Percentiles rank a stretch among this genome's conserved stretches.
These are phyloP conservation scores for Dothistroma septosporum DNA, from an alignment of 2,329 filamentous ascomycete genomes.

Conservation along the genomic window DNA sequence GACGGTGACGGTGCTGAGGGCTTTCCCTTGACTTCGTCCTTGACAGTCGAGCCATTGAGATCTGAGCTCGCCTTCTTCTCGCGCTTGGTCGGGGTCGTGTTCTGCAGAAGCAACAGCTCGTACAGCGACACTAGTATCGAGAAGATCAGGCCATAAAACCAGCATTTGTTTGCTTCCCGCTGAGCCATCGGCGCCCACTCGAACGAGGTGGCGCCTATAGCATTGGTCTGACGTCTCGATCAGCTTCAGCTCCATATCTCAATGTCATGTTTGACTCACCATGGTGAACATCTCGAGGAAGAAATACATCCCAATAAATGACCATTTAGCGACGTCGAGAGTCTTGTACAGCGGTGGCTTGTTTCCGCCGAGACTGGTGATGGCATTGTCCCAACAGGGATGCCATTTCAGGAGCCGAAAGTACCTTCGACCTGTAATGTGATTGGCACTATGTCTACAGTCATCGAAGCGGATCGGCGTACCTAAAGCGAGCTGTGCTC, in stretches of 20 bases:
- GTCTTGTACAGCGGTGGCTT: slow-evolving; percentile 30
- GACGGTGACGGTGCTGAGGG: background rate
- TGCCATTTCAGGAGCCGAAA: slow-evolving; percentile 62
- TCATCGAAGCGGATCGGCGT: slow-evolving; percentile 11
- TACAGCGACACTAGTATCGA: slow-evolving; percentile 46
- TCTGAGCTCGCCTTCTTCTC: background rate
- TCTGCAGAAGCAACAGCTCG: slow-evolving; percentile 33
- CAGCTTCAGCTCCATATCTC: background rate
- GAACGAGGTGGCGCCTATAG: slow-evolving; percentile 50
- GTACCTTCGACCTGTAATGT: slow-evolving; percentile 51
- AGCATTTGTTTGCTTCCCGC: slow-evolving; percentile 63
- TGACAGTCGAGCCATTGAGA: background rate
- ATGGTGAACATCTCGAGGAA: slow-evolving; percentile 63
- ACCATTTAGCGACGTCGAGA: slow-evolving; percentile 55
- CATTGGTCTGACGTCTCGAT: slow-evolving; percentile 29
- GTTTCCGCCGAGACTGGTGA: slow-evolving; percentile 26
- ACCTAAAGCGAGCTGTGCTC: slow-evolving; percentile 44
- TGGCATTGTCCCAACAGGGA: slow-evolving; percentile 19
- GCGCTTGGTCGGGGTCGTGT: background rate
- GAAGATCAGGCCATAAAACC: slow-evolving; percentile 59
- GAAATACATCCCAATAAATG: slow-evolving; percentile 63
- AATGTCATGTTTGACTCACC: slow-evolving; percentile 42
- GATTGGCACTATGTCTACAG: background rate
- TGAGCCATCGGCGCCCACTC: slow-evolving; percentile 47
- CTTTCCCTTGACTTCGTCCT: background rate